These are phyloP conservation scores for Clonostachys rhizophaga DNA, from an alignment of 2,329 filamentous ascomycete species.

Conservation along the genomic window DNA sequence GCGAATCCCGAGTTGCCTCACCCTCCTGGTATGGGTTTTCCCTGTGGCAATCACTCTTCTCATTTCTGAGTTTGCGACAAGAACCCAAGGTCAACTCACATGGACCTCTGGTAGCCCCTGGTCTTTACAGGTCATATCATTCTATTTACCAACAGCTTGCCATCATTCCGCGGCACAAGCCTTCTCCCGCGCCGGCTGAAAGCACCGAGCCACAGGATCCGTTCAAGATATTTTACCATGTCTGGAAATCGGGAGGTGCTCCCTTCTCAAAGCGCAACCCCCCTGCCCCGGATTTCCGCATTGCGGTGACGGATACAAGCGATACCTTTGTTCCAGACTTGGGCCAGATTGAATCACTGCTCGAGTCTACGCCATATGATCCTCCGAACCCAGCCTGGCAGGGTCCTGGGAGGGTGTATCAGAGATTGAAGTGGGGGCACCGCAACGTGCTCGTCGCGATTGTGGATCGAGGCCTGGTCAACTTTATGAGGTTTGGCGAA, in stretches of 20 bases:
- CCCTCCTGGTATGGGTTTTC: slow-evolving; percentile 8
- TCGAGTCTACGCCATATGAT: slow-evolving; percentile 69
- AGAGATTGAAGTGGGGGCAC: slow-evolving; percentile 77
- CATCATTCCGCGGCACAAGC: slow-evolving; percentile 69
- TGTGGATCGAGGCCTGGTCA: slow-evolving; percentile 85
- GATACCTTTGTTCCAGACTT: slow-evolving; percentile 68
- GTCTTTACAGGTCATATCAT: slow-evolving; percentile 61
- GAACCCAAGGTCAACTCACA: slow-evolving; percentile 22
- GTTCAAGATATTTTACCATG: slow-evolving; percentile 72
- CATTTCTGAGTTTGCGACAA: slow-evolving; percentile 29
- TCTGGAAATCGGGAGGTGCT: slow-evolving; percentile 63
- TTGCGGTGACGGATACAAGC: slow-evolving; percentile 76
- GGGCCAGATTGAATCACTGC: slow-evolving; percentile 63
- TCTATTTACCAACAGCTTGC: slow-evolving; percentile 74
- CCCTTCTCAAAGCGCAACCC: slow-evolving; percentile 77
- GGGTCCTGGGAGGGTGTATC: slow-evolving; percentile 55
- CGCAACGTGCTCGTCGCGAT: slow-evolving; percentile 82
- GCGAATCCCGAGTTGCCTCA: slow-evolving; percentile 2
- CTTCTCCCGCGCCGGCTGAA: slow-evolving; percentile 6
- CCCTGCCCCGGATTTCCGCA: slow-evolving; percentile 74
- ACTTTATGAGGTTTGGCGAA: slow-evolving; percentile 79
- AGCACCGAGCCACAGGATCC: slow-evolving; percentile 35
- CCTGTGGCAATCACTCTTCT: slow-evolving; percentile 50
- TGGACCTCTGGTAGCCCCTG: slow-evolving; percentile 57
- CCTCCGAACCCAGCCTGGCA: slow-evolving; percentile 39